Conservation (phyloP, 225 moss, liverwort and hornwort species). For the Bryum argenteum region DNA sequence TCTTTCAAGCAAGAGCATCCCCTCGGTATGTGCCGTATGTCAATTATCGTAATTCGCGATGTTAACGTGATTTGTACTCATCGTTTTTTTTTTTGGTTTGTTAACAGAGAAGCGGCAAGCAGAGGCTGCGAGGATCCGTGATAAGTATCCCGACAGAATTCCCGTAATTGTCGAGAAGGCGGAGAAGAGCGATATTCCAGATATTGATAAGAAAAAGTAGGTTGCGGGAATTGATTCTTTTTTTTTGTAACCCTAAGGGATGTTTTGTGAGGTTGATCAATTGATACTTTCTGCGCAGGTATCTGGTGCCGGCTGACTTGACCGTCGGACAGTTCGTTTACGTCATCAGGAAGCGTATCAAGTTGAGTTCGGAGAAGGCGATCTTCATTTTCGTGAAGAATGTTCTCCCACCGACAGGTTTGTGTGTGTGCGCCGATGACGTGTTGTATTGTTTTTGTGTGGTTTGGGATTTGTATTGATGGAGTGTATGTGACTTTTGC, state of each 20-base stretch:
- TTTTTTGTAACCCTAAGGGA: not conserved
- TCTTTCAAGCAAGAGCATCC: slow-evolving; percentile 82
- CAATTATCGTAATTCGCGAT: no score
- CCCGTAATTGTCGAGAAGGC: slow-evolving; percentile 88
- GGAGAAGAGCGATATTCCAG: slow-evolving; percentile 75
- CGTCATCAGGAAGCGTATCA: slow-evolving; percentile 84
- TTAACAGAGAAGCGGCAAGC: slow-evolving; percentile 72
- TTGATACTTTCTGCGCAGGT: slow-evolving; percentile 34
- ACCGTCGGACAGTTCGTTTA: slow-evolving; percentile 91
- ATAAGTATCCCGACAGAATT: slow-evolving; percentile 79
- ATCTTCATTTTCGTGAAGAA: slow-evolving; percentile 87
- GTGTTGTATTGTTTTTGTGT: not conserved
- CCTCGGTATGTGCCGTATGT: slow-evolving; percentile 28
- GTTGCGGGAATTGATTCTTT: not conserved
- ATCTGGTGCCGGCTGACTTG: slow-evolving; percentile 84
- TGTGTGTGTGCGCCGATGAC: not conserved
- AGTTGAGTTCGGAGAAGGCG: slow-evolving; percentile 72
- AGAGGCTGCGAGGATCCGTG: slow-evolving; percentile 68
- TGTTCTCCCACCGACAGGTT: slow-evolving; percentile 74
- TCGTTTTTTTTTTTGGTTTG: not conserved
- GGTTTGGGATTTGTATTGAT: not conserved
- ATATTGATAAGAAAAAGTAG: slow-evolving; percentile 89
- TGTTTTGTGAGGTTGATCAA: not conserved
- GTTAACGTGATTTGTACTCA: not conserved
- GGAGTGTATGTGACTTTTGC: slow-evolving; percentile 14